Evolutionary conservation across 176 grass and related monocot genomes (phyloP), one percentile per base, ranked within the genome.

Genomic region (Carex pumila): DNA sequence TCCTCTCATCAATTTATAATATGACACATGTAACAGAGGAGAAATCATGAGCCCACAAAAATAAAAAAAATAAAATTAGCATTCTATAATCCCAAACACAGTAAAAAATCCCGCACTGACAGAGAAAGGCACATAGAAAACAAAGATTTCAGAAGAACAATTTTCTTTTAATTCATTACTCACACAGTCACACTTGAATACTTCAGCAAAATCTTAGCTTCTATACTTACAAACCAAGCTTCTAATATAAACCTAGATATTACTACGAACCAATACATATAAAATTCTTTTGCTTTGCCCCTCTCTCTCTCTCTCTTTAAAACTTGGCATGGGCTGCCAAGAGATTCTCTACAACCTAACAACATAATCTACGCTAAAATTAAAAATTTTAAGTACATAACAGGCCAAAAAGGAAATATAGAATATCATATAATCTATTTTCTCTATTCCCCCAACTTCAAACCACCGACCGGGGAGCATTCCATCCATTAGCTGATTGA

Each of bases 171-270:
- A 39, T 39, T 39, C 37, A 39, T 39, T 39, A 39, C 37, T 39
- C 37, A 39, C 37, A 39, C 5, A 39, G 37, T 6, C 37, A 39
- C 41, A 73, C 70, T 73, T 73, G 43, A 52, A 52, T 52, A 73
- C 9, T 73, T 52, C 10, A 73, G 70, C n/a, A 71, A 52, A 73
- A 73, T 45, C 8, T 72, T 12, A 12, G 19, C 39, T 73, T n/a
- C 19, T 45, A 73, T 73, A 73, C 39, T 73, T 73, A 73, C 70
- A 73, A 73, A 55, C 12, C 49, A 76, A 76, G 4, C 72, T 76
- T 76, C 47, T 76, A 30, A 75, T 10, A 75, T 30, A 18, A 76
- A 54, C 12, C 47, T 50, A 50, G 10, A 50, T 50, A 50, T 50
- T 34, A 78, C 47, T 57, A 32, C 8, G 6, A 56, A 57, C 14